Conservation (phyloP, 1,284 basidiomycete genomes). For the Cutaneotrichosporon arboriforme region DNA sequence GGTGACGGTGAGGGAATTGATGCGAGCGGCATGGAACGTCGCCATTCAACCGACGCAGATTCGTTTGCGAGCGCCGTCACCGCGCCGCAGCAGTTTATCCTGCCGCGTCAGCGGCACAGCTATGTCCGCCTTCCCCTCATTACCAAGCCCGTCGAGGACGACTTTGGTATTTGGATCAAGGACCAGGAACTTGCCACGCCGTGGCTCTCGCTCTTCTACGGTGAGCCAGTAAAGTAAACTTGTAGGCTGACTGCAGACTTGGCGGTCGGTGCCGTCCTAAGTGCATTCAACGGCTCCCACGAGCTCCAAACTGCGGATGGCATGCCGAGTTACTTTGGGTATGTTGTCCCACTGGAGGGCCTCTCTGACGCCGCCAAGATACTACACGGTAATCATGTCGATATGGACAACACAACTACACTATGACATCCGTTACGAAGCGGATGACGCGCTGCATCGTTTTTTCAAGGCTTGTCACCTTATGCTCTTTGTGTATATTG, state of each 20-base stretch:
- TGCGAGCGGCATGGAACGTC: too few relatives aligned
- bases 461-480: slow-evolving; percentile 27
- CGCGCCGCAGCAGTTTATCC: too few relatives aligned
- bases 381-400: slow-evolving; percentile 27
- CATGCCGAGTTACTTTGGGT: slow-evolving; percentile 1
- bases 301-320: background rate
- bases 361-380: background rate
- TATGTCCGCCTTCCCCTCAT: too few relatives aligned
- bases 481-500: slow-evolving; percentile 30
- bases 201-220: background rate
- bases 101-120: too few relatives aligned
- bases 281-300: background rate
- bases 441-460: slow-evolving; percentile 28
- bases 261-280: background rate
- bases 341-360: background rate
- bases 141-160: too few relatives aligned
- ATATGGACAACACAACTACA: slow-evolving; percentile 30
- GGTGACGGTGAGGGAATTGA: too few relatives aligned
- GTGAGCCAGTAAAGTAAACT: background rate
- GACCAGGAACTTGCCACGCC: background rate
- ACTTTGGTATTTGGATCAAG: background rate
- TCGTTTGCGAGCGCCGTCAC: too few relatives aligned
- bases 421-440: slow-evolving; percentile 31
- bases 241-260: background rate
- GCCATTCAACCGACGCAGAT: too few relatives aligned